Conservation (phyloP, 495 filamentous ascomycete genomes). For the Xylaria sp. region DNA sequence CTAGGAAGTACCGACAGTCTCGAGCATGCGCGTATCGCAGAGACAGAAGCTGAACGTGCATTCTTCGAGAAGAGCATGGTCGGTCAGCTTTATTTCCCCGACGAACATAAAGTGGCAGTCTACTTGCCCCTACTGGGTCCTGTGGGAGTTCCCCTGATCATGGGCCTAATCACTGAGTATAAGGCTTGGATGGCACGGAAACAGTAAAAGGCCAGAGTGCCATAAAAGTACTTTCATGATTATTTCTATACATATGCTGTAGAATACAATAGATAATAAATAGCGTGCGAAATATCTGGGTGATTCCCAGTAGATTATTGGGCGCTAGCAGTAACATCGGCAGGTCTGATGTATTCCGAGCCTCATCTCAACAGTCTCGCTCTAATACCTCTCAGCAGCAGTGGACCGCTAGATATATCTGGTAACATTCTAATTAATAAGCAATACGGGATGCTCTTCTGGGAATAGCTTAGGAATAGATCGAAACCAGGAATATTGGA, state of each 20-base stretch:
- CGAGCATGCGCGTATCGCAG: conserved; percentile 80
- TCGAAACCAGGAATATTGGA: background rate
- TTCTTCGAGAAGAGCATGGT: conserved; percentile 99
- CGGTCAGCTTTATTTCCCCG: conserved; percentile 94
- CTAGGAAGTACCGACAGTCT: conserved; percentile 68
- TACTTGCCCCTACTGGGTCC: conserved; percentile 92
- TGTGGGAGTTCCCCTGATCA: conserved; percentile 86
- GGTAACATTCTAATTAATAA: too few relatives aligned
- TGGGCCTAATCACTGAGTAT: conserved; percentile 82
- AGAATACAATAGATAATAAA: conserved; percentile 21
- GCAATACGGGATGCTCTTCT: too few relatives aligned
- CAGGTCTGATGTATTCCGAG: background rate
- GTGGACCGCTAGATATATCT: background rate
- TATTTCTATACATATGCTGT: background rate
- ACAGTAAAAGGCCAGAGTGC: conserved; percentile 41
- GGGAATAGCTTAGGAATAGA: too few relatives aligned
- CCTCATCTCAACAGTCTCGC: background rate
- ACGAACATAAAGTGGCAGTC: conserved; percentile 98
- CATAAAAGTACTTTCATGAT: conserved; percentile 22
- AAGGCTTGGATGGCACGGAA: conserved; percentile 60
- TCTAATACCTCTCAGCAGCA: background rate
- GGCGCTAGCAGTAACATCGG: background rate
- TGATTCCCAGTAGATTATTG: background rate
- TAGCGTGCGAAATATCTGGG: background rate
- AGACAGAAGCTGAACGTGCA: conserved; percentile 86